Evolutionary conservation across 2,329 filamentous ascomycete genomes (phyloP).

Genomic region (Nigrospora oryzae): DNA sequence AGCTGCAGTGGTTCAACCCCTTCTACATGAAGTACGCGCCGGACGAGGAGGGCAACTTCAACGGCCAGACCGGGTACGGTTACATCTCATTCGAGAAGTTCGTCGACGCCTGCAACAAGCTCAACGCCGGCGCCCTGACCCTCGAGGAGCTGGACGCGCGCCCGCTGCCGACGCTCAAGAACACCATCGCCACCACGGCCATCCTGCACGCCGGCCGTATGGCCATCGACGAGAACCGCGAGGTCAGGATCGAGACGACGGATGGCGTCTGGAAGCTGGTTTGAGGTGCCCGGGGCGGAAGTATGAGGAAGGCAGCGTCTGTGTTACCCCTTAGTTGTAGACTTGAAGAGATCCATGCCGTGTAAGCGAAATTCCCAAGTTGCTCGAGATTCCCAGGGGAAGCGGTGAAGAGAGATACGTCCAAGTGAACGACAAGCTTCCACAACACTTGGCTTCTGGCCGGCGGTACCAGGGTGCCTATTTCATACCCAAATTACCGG

Average conservation of each 20-base stretch:
- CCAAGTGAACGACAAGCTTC: no score
- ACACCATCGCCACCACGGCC: conserved; percentile 85
- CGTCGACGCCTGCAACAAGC: conserved; percentile 71
- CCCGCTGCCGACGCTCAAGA: conserved; percentile 74
- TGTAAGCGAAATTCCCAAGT: no score
- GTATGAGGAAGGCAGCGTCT: neutral
- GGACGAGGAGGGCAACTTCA: conserved; percentile 91
- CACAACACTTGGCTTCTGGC: no score
- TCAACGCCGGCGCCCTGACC: conserved; percentile 67
- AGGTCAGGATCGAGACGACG: conserved; percentile 64
- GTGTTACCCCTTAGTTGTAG: no score
- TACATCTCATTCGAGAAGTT: conserved; percentile 97
- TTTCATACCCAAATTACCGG: no score
- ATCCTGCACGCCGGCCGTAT: conserved; percentile 81
- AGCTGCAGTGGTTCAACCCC: conserved; percentile 83
- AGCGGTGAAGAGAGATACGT: no score
- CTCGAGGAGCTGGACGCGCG: conserved; percentile 72
- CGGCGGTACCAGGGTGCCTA: no score
- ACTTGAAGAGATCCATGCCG: no score
- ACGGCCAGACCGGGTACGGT: conserved; percentile 83
- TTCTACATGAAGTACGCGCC: conserved; percentile 95
- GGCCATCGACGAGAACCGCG: conserved; percentile 74
- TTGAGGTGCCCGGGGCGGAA: conserved; percentile 15
- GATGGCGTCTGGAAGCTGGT: conserved; percentile 60
- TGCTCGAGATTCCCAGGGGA: no score